phyloP scores from a whole-genome alignment of 352 stramenopile genomes.

The Lagenidium giganteum region DNA sequence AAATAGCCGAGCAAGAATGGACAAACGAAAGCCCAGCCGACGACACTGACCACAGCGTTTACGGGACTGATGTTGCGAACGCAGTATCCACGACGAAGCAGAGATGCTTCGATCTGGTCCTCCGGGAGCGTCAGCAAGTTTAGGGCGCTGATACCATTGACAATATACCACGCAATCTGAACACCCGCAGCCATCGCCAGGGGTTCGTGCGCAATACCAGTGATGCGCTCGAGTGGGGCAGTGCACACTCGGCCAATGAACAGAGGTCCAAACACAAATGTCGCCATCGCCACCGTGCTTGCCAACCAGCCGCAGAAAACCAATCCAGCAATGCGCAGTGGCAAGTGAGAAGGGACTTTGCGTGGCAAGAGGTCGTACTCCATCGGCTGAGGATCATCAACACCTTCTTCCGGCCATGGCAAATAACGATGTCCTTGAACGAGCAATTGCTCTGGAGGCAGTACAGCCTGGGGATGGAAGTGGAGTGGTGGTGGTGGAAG shows the following conservation, averaged over 20 bases:
- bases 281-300: conserved; percentile 51
- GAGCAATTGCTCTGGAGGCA: conserved; percentile 65
- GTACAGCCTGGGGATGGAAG: conserved; percentile 68
- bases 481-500: conserved; percentile 69
- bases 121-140: conserved; percentile 54
- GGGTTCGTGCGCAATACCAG: conserved; percentile 67
- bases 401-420: conserved; percentile 78
- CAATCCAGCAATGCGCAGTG: conserved; percentile 43
- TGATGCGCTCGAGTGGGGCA: conserved; percentile 60
- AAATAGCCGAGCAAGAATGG: conserved; percentile 69
- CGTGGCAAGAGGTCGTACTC: conserved; percentile 72
- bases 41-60: conserved; percentile 41
- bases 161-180: conserved; percentile 70
- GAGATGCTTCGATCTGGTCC: conserved; percentile 46
- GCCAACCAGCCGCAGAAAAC: conserved; percentile 53
- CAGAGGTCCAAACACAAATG: conserved; percentile 63
- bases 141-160: conserved; percentile 58
- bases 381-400: conserved; percentile 58
- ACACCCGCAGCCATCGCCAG: conserved; percentile 69
- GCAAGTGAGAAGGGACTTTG: conserved; percentile 41
- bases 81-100: conserved; percentile 62
- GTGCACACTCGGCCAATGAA: conserved; percentile 63
- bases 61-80: conserved; percentile 55
- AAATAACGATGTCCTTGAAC: conserved; percentile 72
- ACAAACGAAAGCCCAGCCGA: conserved; percentile 69